Conservation (phyloP, 345 rosid species). For the Eucalyptus pumila region DNA sequence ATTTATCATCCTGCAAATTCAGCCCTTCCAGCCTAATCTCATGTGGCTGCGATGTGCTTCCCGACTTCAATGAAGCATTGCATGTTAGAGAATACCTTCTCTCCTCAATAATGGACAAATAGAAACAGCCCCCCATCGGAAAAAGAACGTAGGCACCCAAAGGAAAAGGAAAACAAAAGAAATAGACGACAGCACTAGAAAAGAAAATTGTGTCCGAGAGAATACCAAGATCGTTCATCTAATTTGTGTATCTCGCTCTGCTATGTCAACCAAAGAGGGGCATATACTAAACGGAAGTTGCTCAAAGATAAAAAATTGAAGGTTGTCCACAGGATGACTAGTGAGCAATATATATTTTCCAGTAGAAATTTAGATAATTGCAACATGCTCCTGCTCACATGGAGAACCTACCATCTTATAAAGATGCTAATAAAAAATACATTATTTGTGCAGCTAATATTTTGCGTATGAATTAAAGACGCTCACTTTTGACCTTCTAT, state of each 20-base stretch:
- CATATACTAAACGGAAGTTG: background rate
- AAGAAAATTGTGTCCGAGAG: background rate
- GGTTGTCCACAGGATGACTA: background rate
- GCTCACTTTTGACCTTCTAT: slow-evolving; percentile 24
- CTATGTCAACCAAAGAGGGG: background rate
- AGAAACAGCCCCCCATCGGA: background rate
- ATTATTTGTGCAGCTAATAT: background rate
- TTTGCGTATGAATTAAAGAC: background rate
- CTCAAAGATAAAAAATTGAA: background rate
- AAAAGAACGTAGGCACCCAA: background rate
- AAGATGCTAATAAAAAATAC: background rate
- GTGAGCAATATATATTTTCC: background rate
- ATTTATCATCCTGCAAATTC: background rate
- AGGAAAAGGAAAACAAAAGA: background rate
- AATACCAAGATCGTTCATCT: background rate
- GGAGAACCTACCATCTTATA: background rate
- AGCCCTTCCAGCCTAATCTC: background rate
- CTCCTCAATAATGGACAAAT: background rate
- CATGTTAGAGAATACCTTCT: background rate
- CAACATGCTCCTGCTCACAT: background rate
- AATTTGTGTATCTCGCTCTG: background rate
- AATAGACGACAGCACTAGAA: background rate
- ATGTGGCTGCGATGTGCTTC: slow-evolving; percentile 24
- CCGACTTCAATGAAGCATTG: slow-evolving; percentile 5
- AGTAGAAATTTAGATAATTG: background rate